phyloP scores from a whole-genome alignment of 106 monocot species.

The Xerophyta viscosa region DNA sequence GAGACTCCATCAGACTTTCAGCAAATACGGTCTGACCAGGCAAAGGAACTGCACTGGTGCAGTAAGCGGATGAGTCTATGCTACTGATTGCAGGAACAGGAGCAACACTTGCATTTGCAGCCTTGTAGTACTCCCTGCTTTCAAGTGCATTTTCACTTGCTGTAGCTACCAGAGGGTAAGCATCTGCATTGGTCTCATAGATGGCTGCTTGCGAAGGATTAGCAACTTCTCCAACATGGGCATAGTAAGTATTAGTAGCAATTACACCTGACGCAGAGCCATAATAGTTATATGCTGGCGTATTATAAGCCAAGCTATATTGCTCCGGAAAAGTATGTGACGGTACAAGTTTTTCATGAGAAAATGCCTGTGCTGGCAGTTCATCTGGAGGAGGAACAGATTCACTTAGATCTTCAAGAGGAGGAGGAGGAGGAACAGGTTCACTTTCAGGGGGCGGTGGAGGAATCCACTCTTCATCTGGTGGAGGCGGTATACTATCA shows the following conservation, averaged over 20 bases:
- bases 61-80: constrained; percentile 25
- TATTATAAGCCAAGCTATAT: constrained; percentile 35
- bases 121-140: constrained; percentile 37
- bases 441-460: constrained; percentile 82
- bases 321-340: constrained; percentile 41
- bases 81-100: constrained; percentile 16
- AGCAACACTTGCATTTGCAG: constrained; percentile 19
- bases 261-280: constrained; percentile 23
- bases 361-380: constrained; percentile 13
- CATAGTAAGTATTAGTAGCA: constrained; percentile 42
- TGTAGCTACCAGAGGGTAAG: constrained; percentile 15
- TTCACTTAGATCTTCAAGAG: constrained; percentile 8
- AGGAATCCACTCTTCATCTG: constrained; percentile 83
- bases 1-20: constrained; percentile 5
- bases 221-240: constrained; percentile 17
- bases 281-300: constrained; percentile 54
- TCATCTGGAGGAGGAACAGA: constrained; percentile 21
- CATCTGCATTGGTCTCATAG: constrained; percentile 33
- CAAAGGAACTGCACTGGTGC: constrained; percentile 3
- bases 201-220: constrained; percentile 26
- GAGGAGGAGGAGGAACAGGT: constrained; percentile 62
- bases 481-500: constrained; percentile 47
- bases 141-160: constrained; percentile 16
- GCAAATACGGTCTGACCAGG: constrained; percentile 11
- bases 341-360: constrained; percentile 20